Percentiles rank a stretch among this genome's conserved stretches.
phyloP scores from a whole-genome alignment of 768 basidiomycete genomes.

The Lactarius deliciosus region DNA sequence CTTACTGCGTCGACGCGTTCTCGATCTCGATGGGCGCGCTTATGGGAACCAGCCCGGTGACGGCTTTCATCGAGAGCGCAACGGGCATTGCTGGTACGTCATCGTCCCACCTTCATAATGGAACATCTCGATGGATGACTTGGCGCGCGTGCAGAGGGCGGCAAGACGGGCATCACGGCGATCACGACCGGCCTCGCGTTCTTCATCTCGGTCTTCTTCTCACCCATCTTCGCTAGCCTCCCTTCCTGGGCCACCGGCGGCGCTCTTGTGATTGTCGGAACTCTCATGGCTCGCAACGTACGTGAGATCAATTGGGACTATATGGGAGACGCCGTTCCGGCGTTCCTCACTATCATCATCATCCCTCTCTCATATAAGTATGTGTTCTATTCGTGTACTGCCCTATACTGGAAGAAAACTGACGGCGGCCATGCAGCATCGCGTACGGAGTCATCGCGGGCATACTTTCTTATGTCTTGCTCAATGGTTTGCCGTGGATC shows the following conservation, averaged over 20 bases:
- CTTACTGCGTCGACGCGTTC: conserved; percentile 83
- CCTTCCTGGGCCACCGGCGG: conserved; percentile 87
- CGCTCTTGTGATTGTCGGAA: conserved; percentile 80
- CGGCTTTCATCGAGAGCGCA: conserved; percentile 79
- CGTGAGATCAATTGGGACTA: conserved; percentile 89
- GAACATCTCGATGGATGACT: conserved; percentile 13
- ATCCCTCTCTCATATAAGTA: conserved; percentile 80
- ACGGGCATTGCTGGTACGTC: conserved; percentile 67
- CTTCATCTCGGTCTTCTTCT: conserved; percentile 83
- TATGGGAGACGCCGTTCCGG: conserved; percentile 79
- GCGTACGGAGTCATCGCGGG: conserved; percentile 88
- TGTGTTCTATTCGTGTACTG: conserved; percentile 30
- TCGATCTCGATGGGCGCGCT: conserved; percentile 79
- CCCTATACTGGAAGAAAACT: conserved; percentile 6
- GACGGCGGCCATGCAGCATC: conserved; percentile 51
- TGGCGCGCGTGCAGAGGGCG: conserved; percentile 58
- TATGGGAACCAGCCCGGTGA: conserved; percentile 78
- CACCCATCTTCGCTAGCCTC: conserved; percentile 85
- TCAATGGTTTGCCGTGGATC: conserved; percentile 68
- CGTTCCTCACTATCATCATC: conserved; percentile 77
- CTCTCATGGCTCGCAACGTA: conserved; percentile 82
- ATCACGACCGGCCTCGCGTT: conserved; percentile 71
- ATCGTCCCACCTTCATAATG: background rate
- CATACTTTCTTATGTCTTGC: conserved; percentile 61
- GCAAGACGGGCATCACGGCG: conserved; percentile 83